Evolutionary conservation across 2,329 filamentous ascomycete genomes (phyloP), one percentile per base, ranked within the genome.

Genomic region (Annulohypoxylon truncatum): DNA sequence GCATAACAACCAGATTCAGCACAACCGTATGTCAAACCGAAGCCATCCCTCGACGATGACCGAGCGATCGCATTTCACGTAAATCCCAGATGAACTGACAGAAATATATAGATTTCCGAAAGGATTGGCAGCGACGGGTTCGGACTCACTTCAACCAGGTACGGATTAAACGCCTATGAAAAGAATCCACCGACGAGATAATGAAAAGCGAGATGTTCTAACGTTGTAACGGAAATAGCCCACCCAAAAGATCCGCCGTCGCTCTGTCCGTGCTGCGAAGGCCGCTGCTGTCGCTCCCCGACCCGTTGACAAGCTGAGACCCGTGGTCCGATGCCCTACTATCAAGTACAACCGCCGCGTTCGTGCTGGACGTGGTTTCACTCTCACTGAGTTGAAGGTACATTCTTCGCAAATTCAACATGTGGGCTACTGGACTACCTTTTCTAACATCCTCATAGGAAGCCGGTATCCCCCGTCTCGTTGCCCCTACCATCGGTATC

Each of bases 101-200:
- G 77, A 83, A 77, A 66, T 72, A 69, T 73, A 71, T 80, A 96
- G 92, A 97, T 83, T 97, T 97, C 93, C 94, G 93, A 87, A 97
- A 97, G 93, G 94, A 99, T 89, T 99, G 96, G 96, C 94, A 98
- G 86, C 93, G 94, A 87, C 93, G 94, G 87, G 96, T 99, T 82
- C 93, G 94, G 86, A 92, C 93, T 85, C 96, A 99, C 90, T 99
- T 99, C 88, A 94, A 99, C 89, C 96, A 98, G 94, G 95, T 97
- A 95, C 86, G 81, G 46, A 61, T 35, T 4, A 47, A 38, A 57
- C 18, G 4, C 26, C 22, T 13, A 42, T 61, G 46, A 58, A 63
- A 48, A 58, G 61, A 48, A 54, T n/a, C 22, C 46, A 66, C 71
- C 74, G 38, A 68, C 35, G 38, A 26, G 18, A 54, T 13, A 10